Base-by-base conservation (phyloP, 2,329 filamentous ascomycete genomes). In the Pseudogymnoascus sp. region DNA sequence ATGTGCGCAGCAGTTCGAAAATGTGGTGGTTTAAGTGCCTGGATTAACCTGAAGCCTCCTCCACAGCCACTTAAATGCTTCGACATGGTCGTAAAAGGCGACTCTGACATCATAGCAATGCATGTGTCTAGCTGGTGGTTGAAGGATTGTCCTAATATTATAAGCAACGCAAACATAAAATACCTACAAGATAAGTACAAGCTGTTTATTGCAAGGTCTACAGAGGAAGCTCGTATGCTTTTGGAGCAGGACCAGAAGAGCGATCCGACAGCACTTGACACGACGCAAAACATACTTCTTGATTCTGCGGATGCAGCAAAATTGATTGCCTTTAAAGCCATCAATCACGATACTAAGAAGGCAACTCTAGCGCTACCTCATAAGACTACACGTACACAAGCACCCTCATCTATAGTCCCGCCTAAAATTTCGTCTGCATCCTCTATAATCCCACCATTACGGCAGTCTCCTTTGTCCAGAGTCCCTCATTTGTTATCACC, bases 21-120 rank as follows among this genome's bases (percentile, higher is more conserved):
- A 69, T 85, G 90, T 61, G 89, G 95, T 68, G 91, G 92, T 1
- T 82, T 96, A 61, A 90, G 91, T 0, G 87, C 93, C 59, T 97
- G 92, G 90, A 89, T 97, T 76, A 97, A 96, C 75, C 85, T 91
- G 59, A 91, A 96, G 64, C 81, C 89, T 0, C 88, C 90, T 67
- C 92, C 93, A 0, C 83, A 87, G 45, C 87, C 89, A 33, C 88
- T 85, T 66, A 88, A 93, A 66, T 91, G 89, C 70, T 97, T 91
- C 87, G 93, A 97, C 74, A 76, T 96, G 61, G 85, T 96, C n/a
- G 88, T 97, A 41, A 86, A 86, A 68, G 92, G 90, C 25, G 88
- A 88, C 68, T 93, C 90, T 71, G 93, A 97, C 72, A 87, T 90
- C 67, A 88, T 97, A 25, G 93, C 93, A 61, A 63, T 49, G 63